Conservation (phyloP, 495 filamentous ascomycete genomes). For the Aspergillus homomorphus region DNA sequence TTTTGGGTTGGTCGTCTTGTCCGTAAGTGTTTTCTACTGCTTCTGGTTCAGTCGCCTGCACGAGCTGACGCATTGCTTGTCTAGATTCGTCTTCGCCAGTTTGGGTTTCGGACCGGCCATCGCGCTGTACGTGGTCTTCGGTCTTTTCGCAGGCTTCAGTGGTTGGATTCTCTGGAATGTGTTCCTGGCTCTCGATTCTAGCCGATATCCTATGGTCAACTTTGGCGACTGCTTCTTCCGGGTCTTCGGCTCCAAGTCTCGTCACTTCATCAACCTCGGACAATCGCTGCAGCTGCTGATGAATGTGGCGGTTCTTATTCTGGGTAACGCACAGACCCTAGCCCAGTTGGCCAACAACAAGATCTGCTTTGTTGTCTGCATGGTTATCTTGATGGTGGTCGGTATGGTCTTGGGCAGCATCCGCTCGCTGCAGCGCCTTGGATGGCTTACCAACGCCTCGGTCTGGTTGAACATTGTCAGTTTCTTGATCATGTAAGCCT, state of each 20-base stretch:
- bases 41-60: not conserved
- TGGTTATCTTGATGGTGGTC: constrained; percentile 1
- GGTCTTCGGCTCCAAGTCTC: not conserved
- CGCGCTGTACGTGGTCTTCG: not conserved
- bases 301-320: not conserved
- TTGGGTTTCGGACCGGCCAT: not conserved
- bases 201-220: not conserved
- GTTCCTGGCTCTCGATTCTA: not conserved
- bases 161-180: not conserved
- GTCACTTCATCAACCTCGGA: not conserved
- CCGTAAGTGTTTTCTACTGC: not conserved
- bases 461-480: not conserved
- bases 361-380: not conserved
- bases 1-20: not conserved
- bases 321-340: not conserved
- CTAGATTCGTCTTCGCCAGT: constrained; percentile 1
- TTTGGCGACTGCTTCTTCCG: not conserved
- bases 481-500: not conserved
- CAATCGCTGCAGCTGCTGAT: constrained; percentile 2
- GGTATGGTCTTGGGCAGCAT: not conserved
- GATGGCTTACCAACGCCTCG: not conserved
- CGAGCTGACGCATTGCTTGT: not conserved
- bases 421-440: constrained; percentile 1
- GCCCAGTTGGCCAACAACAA: not conserved
- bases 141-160: not conserved